Conservation (phyloP, 2,329 filamentous ascomycete species). For the Fusarium floridanum region DNA sequence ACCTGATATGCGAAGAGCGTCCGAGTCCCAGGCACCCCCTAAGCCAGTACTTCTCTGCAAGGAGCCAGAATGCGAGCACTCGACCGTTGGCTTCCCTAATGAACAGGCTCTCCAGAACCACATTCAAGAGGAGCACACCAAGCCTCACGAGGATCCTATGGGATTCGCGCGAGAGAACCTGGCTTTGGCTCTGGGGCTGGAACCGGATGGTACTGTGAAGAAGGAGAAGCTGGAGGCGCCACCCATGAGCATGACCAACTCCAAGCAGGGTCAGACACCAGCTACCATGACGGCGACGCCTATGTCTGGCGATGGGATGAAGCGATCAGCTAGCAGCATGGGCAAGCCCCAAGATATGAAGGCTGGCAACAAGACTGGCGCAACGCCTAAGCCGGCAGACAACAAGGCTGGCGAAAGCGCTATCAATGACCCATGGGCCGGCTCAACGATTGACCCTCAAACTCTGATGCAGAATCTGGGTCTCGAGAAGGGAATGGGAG, state of each 20-base stretch:
- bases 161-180: constrained; percentile 66
- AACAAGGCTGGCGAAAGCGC: constrained; percentile 44
- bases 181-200: constrained; percentile 63
- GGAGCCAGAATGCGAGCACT: constrained; percentile 67
- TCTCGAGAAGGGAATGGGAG: constrained; percentile 49
- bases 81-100: constrained; percentile 62
- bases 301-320: constrained; percentile 66
- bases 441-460: constrained; percentile 66
- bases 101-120: constrained; percentile 68
- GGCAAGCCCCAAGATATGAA: constrained; percentile 56
- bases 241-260: constrained; percentile 57
- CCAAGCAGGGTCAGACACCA: constrained; percentile 64
- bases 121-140: constrained; percentile 70
- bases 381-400: constrained; percentile 48
- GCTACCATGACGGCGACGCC: constrained; percentile 59
- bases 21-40: constrained; percentile 48
- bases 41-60: constrained; percentile 64
- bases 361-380: constrained; percentile 46
- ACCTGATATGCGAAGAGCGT: constrained; percentile 57
- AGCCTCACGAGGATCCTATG: constrained; percentile 66
- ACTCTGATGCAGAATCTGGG: constrained; percentile 52
- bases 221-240: constrained; percentile 52
- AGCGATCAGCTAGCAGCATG: constrained; percentile 62
- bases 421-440: constrained; percentile 52
- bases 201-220: constrained; percentile 61